Percentiles rank a stretch among this genome's conserved stretches.
Conservation (phyloP, 306 rosid species). For the Pterocarpus santalinus region DNA sequence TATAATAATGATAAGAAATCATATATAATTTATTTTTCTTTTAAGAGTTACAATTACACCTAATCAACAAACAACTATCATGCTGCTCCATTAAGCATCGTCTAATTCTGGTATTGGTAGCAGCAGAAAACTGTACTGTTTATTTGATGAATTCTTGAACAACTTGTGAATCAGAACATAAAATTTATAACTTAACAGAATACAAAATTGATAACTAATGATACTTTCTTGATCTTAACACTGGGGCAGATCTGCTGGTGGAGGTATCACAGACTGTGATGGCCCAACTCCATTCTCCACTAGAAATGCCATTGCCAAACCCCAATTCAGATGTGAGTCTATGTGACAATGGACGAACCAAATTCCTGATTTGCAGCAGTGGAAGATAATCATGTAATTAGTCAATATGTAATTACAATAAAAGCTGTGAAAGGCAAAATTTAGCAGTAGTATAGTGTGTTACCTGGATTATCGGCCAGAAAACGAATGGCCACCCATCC, state of each 20-base stretch:
- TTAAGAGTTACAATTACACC: constrained; percentile 20
- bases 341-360: constrained; percentile 96
- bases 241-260: constrained; percentile 86
- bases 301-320: constrained; percentile 77
- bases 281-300: constrained; percentile 88
- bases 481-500: constrained; percentile 98
- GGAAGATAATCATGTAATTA: background rate
- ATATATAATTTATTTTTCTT: constrained; percentile 27
- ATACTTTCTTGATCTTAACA: constrained; percentile 60
- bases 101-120: constrained; percentile 31
- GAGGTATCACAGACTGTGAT: constrained; percentile 82
- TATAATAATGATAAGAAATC: constrained; percentile 33
- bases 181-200: background rate
- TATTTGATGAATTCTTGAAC: constrained; percentile 13
- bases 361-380: constrained; percentile 61
- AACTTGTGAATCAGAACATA: background rate
- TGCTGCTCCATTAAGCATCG: constrained; percentile 38
- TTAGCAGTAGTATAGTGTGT: background rate
- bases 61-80: constrained; percentile 37
- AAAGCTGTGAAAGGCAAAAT: background rate
- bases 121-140: constrained; percentile 27
- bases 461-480: constrained; percentile 93
- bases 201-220: constrained; percentile 33
- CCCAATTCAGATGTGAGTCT: constrained; percentile 78
- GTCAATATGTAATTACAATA: constrained; percentile 23